Conservation (phyloP, 73 alveolate genomes). For the Breviolum minutum region DNA sequence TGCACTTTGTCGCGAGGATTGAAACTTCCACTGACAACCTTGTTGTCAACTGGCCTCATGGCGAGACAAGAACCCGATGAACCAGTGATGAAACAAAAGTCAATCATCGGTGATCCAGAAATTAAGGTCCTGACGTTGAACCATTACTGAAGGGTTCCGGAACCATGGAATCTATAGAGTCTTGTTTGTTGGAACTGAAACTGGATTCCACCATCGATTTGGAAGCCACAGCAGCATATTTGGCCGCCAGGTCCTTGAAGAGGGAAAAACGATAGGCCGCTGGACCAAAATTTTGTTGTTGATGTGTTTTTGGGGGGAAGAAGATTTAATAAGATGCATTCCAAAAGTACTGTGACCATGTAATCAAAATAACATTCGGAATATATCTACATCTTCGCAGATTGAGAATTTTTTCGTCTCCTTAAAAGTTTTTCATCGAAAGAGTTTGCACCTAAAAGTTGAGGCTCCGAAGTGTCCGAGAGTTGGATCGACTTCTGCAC, state of each 20-base stretch:
- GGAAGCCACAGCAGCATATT: slow-evolving; percentile 88
- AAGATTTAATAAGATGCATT: neutral
- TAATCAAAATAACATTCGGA: neutral
- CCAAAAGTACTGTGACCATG: neutral
- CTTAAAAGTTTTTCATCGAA: no score
- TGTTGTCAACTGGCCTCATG: slow-evolving; percentile 80
- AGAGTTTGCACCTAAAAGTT: no score
- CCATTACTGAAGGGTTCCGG: slow-evolving; percentile 71
- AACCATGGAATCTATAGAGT: slow-evolving; percentile 81
- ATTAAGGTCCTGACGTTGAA: neutral
- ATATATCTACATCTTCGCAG: neutral
- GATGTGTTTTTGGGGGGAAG: no score
- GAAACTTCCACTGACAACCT: slow-evolving; percentile 24
- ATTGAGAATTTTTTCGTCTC: no score
- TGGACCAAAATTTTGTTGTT: no score
- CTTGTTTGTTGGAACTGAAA: slow-evolving; percentile 2
- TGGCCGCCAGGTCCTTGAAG: slow-evolving; percentile 76
- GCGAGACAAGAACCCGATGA: neutral
- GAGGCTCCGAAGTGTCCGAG: slow-evolving; percentile 23
- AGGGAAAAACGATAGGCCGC: neutral
- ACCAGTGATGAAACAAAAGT: neutral
- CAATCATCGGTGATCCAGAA: no score
- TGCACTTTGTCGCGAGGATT: slow-evolving; percentile 52
- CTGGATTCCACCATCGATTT: slow-evolving; percentile 76
- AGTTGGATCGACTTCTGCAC: slow-evolving; percentile 41